These are phyloP conservation scores for Ascochyta koolunga DNA, from an alignment of 2,329 filamentous ascomycete genomes.

Conservation along the genomic window DNA sequence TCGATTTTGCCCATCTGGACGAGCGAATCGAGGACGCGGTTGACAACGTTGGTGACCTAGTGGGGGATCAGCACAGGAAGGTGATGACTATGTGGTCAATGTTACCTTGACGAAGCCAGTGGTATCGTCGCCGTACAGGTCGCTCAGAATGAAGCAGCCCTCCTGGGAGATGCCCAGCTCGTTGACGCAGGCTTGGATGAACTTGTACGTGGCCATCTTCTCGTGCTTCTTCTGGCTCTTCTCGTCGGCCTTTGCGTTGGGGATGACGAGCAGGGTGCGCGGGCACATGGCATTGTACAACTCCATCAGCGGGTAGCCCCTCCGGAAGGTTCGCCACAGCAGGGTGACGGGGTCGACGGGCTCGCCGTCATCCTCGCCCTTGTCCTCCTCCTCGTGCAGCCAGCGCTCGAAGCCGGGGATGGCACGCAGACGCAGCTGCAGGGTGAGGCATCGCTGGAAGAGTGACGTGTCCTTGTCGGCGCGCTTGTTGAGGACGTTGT, in stretches of 20 bases:
- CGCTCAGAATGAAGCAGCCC: conserved; percentile 89
- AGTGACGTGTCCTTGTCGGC: conserved; percentile 90
- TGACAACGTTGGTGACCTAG: conserved; percentile 87
- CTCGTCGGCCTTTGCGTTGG: conserved; percentile 67
- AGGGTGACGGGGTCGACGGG: conserved; percentile 73
- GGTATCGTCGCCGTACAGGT: conserved; percentile 91
- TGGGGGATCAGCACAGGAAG: conserved; percentile 16
- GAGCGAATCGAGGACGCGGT: conserved; percentile 86
- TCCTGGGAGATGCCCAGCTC: conserved; percentile 79
- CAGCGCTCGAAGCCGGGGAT: conserved; percentile 83
- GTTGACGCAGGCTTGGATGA: conserved; percentile 85
- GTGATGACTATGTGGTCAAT: neutral
- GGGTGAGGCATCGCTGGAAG: conserved; percentile 90
- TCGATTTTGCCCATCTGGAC: conserved; percentile 75
- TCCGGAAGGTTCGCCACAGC: conserved; percentile 84
- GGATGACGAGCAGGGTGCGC: conserved; percentile 69
- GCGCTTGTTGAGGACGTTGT: conserved; percentile 97
- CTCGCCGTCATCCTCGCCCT: conserved; percentile 71
- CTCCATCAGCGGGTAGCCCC: conserved; percentile 81
- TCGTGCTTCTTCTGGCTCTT: conserved; percentile 67
- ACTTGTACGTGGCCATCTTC: conserved; percentile 90
- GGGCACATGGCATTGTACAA: conserved; percentile 89
- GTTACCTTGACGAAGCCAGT: conserved; percentile 92
- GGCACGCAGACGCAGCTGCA: conserved; percentile 79
- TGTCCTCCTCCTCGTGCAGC: conserved; percentile 73